These are phyloP conservation scores for Raddia distichophylla DNA, from an alignment of 176 grass and related monocot genomes.

Conservation along the genomic window DNA sequence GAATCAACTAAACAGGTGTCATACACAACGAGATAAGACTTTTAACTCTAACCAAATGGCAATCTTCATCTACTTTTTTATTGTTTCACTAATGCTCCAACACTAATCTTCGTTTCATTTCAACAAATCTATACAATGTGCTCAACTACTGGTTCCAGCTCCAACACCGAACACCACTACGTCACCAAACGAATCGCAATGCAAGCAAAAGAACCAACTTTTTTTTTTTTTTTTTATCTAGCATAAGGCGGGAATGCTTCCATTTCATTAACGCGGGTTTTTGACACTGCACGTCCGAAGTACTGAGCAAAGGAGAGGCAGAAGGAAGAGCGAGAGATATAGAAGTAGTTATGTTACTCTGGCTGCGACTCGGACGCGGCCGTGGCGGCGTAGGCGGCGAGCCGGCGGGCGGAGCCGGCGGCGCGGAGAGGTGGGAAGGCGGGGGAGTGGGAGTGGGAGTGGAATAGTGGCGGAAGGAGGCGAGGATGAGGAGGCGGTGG, in stretches of 20 bases:
- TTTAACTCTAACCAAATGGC: not conserved
- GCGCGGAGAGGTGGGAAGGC: slow-evolving; percentile 22
- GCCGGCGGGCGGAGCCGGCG: slow-evolving; percentile 15
- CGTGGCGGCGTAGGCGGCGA: slow-evolving; percentile 42
- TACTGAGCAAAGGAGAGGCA: not conserved
- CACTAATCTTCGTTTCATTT: not conserved
- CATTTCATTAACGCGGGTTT: no score
- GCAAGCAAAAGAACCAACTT: not conserved
- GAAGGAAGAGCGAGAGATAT: not conserved
- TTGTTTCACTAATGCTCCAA: not conserved
- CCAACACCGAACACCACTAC: not conserved
- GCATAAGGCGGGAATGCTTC: no score
- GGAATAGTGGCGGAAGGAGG: slow-evolving; percentile 14
- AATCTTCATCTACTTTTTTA: slow-evolving; percentile 13
- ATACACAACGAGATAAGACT: not conserved
- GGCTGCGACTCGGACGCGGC: slow-evolving; percentile 36
- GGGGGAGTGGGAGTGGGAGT: not conserved
- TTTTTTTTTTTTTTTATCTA: no score
- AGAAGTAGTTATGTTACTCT: slow-evolving; percentile 40
- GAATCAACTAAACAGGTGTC: not conserved
- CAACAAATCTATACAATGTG: not conserved
- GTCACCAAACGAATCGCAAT: not conserved
- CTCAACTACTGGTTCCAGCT: not conserved
- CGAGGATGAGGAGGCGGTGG: slow-evolving; percentile 23
- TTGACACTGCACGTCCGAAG: not conserved